Conservation (phyloP, 2,329 filamentous ascomycete genomes). For the Microcyclospora tardicrescens region DNA sequence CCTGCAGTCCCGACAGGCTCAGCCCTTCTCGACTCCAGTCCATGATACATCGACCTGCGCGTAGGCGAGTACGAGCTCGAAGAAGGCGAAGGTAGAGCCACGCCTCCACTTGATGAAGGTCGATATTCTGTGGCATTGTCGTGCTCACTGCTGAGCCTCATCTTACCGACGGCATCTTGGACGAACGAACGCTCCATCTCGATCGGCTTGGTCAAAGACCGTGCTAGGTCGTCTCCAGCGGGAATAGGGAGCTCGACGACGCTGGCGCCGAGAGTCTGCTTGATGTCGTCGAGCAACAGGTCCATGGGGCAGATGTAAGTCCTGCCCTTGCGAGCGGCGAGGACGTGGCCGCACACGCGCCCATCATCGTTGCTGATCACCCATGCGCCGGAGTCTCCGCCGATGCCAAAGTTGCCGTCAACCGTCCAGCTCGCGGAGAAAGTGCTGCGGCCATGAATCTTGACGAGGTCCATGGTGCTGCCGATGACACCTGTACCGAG, state of each 20-base stretch:
- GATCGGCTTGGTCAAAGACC: too few species aligned
- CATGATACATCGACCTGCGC: too few species aligned
- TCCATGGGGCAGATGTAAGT: constrained; percentile 97
- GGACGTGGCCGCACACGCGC: constrained; percentile 73
- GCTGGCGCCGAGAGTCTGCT: constrained; percentile 57
- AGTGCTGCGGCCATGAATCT: constrained; percentile 70
- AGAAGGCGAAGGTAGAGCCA: too few species aligned
- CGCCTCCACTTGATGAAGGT: too few species aligned
- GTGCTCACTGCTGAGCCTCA: too few species aligned
- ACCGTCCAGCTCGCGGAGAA: constrained; percentile 62
- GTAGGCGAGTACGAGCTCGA: too few species aligned
- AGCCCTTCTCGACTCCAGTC: too few species aligned
- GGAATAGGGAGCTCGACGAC: constrained; percentile 52
- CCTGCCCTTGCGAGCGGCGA: constrained; percentile 61
- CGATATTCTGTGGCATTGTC: too few species aligned
- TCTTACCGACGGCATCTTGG: too few species aligned
- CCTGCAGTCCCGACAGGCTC: too few species aligned
- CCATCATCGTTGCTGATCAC: constrained; percentile 70
- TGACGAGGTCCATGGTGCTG: constrained; percentile 67
- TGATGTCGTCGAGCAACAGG: constrained; percentile 72
- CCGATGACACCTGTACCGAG: constrained; percentile 67
- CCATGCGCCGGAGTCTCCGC: constrained; percentile 89
- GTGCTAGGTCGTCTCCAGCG: too few species aligned
- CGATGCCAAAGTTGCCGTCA: constrained; percentile 49
- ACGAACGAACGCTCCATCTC: too few species aligned